Conservation (phyloP, 139 green algal genomes). For the Asterochloris sp. region DNA sequence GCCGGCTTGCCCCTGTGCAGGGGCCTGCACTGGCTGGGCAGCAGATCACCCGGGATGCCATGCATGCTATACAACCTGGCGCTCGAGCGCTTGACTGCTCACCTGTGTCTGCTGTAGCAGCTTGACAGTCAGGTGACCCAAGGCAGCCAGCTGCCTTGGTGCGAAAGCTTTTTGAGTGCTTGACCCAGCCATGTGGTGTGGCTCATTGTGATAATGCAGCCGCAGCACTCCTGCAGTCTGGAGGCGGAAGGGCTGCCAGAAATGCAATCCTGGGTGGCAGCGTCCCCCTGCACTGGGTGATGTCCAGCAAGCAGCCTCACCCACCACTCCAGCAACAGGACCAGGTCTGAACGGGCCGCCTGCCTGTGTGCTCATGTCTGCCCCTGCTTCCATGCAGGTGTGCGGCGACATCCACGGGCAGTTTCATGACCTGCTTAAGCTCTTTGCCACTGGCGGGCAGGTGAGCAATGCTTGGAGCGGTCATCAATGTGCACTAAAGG, state of each 20-base stretch:
- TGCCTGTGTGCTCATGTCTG: background rate
- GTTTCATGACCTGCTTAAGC: slow-evolving; percentile 98
- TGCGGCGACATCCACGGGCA: slow-evolving; percentile 99
- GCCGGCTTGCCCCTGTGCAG: background rate
- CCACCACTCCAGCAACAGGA: too few species aligned
- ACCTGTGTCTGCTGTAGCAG: background rate
- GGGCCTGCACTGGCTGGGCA: background rate
- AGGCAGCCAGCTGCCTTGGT: too few species aligned
- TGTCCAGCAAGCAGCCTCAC: too few species aligned
- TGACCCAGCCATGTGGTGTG: too few species aligned
- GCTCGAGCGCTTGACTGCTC: background rate
- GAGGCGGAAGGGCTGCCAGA: too few species aligned
- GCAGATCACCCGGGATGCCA: background rate
- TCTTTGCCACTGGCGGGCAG: slow-evolving; percentile 95
- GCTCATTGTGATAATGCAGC: too few species aligned
- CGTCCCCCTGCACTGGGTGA: too few species aligned
- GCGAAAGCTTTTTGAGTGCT: too few species aligned
- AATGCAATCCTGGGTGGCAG: too few species aligned
- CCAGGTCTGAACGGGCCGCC: too few species aligned
- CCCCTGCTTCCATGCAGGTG: slow-evolving; percentile 54
- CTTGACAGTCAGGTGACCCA: background rate
- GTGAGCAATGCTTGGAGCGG: background rate
- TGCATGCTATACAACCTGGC: background rate
- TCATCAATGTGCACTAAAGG: background rate
- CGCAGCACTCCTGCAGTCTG: too few species aligned